Base-by-base conservation (phyloP, 139 green algal genomes). In the Monoraphidium neglectum region DNA sequence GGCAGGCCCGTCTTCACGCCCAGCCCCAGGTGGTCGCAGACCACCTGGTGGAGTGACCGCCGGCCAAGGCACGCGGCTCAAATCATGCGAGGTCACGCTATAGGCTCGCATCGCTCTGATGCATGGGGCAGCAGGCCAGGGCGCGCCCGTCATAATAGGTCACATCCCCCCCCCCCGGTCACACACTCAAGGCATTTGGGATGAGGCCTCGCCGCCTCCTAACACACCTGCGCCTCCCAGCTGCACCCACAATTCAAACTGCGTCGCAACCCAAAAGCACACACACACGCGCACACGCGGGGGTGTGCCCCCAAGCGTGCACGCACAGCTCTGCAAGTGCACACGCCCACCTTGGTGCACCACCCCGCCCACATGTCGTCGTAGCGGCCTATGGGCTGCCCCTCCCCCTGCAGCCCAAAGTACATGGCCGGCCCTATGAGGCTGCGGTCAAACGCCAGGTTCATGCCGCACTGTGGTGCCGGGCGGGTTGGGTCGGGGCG, bases 391-490 rank as follows among this genome's bases (percentile, higher is more conserved):
- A 97, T 93, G 13, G 95, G 94, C 87, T 98, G 95, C 24, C 95
- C 95, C 77, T 99, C 93, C 15, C 95, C 95, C 95, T 98, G 98
- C 15, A 99, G 90, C 0, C 95, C 95, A 84, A 99, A 99, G 90
- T 98, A 98, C 93, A 98, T 98, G 57, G 91, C 95, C 1, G 95
- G 90, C 4, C 95, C 95, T 54, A 98, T 98, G 43, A 93, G 74
- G 26, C 94, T 74, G 4, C 95, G 79, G 86, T 98, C 88, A 77
- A 98, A 98, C 12, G 90, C 92, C 67, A 98, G 90, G 87, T 98
- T 98, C 94, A 98, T 98, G 72, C 95, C 95, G 76, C 95, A 98
- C n/a, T n/a, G n/a, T n/a, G n/a, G n/a, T n/a, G n/a, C n/a, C n/a
- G n/a, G n/a, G n/a, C n/a, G n/a, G n/a, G n/a, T n/a, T n/a, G n/a